Conservation (phyloP, 257 asterid species). For the Coffea canephora region DNA sequence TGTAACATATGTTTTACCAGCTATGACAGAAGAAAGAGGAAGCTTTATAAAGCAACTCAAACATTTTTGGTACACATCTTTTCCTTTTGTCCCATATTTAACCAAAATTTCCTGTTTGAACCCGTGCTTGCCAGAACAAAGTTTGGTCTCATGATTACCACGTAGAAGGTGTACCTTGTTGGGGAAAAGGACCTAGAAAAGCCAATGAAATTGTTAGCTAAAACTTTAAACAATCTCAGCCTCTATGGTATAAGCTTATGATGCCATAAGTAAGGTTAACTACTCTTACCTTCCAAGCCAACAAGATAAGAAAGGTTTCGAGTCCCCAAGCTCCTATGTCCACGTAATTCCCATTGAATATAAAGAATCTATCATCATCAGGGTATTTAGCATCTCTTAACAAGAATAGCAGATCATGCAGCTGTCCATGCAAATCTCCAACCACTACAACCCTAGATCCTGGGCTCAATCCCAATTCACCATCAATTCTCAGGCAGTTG, state of each 20-base stretch:
- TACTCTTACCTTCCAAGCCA: slow-evolving; percentile 89
- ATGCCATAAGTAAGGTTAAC: neutral
- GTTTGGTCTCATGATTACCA: slow-evolving; percentile 94
- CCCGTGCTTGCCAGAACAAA: slow-evolving; percentile 92
- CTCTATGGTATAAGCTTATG: neutral
- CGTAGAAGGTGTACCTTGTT: slow-evolving; percentile 82
- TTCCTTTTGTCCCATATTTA: slow-evolving; percentile 82
- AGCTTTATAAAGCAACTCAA: slow-evolving; percentile 97
- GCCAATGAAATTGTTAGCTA: neutral
- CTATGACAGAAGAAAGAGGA: slow-evolving; percentile 91
- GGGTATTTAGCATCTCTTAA: slow-evolving; percentile 78
- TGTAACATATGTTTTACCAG: slow-evolving; percentile 78
- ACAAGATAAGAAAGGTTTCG: slow-evolving; percentile 68
- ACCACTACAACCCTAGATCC: slow-evolving; percentile 70
- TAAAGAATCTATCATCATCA: slow-evolving; percentile 67
- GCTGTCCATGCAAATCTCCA: slow-evolving; percentile 95
- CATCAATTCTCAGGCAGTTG: slow-evolving; percentile 69
- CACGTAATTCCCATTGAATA: slow-evolving; percentile 95
- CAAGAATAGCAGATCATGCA: slow-evolving; percentile 81
- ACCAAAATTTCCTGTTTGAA: slow-evolving; percentile 83
- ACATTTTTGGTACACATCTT: slow-evolving; percentile 91
- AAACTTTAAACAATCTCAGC: neutral
- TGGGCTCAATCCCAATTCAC: slow-evolving; percentile 30
- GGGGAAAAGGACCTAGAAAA: slow-evolving; percentile 76
- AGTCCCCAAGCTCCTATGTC: slow-evolving; percentile 99